Percentiles rank a stretch among this genome's conserved stretches.
phyloP scores from a whole-genome alignment of 2,329 filamentous ascomycete species.

The Didymella segeticola region DNA sequence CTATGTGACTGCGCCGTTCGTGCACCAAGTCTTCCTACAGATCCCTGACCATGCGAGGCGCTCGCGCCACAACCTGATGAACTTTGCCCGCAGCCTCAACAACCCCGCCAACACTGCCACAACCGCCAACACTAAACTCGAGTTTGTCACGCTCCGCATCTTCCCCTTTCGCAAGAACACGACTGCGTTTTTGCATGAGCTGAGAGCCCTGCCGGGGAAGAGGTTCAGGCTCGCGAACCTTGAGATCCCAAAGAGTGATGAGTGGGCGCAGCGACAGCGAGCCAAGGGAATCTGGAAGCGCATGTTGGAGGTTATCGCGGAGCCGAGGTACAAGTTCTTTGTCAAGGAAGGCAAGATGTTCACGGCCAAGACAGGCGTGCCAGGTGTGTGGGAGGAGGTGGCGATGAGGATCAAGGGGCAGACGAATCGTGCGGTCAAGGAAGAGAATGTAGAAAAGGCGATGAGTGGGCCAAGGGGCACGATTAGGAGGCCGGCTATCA shows the following conservation, averaged over 20 bases:
- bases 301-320: conserved; percentile 33
- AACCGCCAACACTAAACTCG: conserved; percentile 39
- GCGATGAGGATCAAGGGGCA: conserved; percentile 38
- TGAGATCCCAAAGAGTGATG: conserved; percentile 34
- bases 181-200: conserved; percentile 36
- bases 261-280: conserved; percentile 27
- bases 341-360: conserved; percentile 43
- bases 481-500: conserved; percentile 7
- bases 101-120: conserved; percentile 12
- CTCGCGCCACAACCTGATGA: conserved; percentile 34
- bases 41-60: conserved; percentile 39
- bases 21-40: conserved; percentile 40
- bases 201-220: conserved; percentile 40
- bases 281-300: conserved; percentile 27
- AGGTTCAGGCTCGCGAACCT: conserved; percentile 43
- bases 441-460: not conserved
- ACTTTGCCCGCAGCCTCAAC: conserved; percentile 30
- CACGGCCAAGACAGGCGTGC: conserved; percentile 41
- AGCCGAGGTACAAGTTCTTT: conserved; percentile 45
- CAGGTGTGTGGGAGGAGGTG: conserved; percentile 47
- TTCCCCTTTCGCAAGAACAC: conserved; percentile 43
- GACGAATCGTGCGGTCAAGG: conserved; percentile 19
- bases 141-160: conserved; percentile 46
- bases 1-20: conserved; percentile 48
- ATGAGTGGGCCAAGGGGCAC: not conserved